Evolutionary conservation across 805 yeast genomes (phyloP), one percentile per base, ranked within the genome.

Genomic region (Myxozyma melibiosi): DNA sequence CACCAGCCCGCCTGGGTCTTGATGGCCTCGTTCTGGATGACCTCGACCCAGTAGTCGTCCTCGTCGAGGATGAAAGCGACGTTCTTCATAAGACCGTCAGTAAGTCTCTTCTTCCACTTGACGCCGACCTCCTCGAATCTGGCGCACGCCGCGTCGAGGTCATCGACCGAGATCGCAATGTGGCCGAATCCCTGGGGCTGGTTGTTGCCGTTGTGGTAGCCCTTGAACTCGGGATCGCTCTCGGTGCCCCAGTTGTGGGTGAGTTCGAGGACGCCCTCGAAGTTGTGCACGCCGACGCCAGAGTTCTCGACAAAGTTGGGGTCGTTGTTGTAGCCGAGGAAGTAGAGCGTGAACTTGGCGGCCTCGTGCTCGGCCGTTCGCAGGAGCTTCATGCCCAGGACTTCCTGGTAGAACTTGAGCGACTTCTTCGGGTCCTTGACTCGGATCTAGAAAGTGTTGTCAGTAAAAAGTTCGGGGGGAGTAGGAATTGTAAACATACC

Each of bases 171-270:
- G 30, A 94, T 74, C 65, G 96, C 88, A 58, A 88, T 80, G 74
- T 92, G 97, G 40, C 94, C 96, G 69, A 80, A 94, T 13, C 98
- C 98, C 68, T 82, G 85, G 24, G 86, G 85, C 42, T 82, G 77
- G 16, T 83, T 83, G 72, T 90, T 90, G 58, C 96, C 96, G 62
- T 82, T 84, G 73, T 90, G 96, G 73, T 92, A 94, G 25, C 80
- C 79, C 50, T 78, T 74, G 74, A 90, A 88, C 3, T 79, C 78
- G 16, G 80, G 78, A 61, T 92, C 96, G 20, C 74, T 68, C 70
- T 94, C 99, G 22, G 97, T 89, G 22, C 98, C 99, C 85, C 90
- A 92, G 76, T 94, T 94, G 75, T 90, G 92, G 45, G 98, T 92
- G 69, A 94, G 78, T 74, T 94, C 99, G 53, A 94, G 72, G 11